Evolutionary conservation across 2,329 filamentous ascomycete species (phyloP).

Genomic region (Phaeosphaeria sp.): DNA sequence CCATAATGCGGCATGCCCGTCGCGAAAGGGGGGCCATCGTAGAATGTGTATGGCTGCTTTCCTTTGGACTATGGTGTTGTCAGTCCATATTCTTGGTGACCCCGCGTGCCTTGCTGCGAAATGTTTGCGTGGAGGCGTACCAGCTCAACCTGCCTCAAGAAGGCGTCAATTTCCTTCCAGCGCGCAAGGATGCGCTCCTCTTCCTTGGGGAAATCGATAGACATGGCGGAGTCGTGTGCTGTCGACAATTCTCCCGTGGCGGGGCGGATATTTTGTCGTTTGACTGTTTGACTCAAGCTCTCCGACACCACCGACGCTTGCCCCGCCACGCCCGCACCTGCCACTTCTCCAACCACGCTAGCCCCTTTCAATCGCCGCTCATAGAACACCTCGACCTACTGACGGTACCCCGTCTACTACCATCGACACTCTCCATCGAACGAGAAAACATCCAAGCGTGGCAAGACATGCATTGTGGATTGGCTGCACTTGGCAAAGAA

Average conservation of each 20-base stretch:
- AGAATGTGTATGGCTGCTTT: conserved; percentile 88
- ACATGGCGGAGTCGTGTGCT: conserved; percentile 61
- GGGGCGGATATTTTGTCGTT: conserved; percentile 38
- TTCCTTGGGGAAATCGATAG: conserved; percentile 90
- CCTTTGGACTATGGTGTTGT: conserved; percentile 65
- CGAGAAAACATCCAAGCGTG: no score
- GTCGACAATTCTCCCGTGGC: conserved; percentile 23
- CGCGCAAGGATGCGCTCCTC: conserved; percentile 83
- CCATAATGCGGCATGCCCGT: conserved; percentile 70
- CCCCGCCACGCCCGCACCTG: neutral
- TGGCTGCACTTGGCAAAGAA: no score
- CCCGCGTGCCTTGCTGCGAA: neutral
- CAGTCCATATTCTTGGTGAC: conserved; percentile 5
- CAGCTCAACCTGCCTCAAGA: conserved; percentile 85
- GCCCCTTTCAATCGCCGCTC: neutral
- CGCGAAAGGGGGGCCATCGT: conserved; percentile 69
- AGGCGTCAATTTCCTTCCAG: conserved; percentile 93
- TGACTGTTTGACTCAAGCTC: conserved; percentile 14
- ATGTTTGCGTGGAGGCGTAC: conserved; percentile 27
- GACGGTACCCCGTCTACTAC: no score
- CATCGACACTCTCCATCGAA: no score
- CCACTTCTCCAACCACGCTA: neutral
- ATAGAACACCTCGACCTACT: neutral
- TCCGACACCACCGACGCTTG: conserved; percentile 6
- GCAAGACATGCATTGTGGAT: no score